Evolutionary conservation across 1,284 basidiomycete species (phyloP), one percentile per base, ranked within the genome.

Genomic region (Sporisorium graminicola): DNA sequence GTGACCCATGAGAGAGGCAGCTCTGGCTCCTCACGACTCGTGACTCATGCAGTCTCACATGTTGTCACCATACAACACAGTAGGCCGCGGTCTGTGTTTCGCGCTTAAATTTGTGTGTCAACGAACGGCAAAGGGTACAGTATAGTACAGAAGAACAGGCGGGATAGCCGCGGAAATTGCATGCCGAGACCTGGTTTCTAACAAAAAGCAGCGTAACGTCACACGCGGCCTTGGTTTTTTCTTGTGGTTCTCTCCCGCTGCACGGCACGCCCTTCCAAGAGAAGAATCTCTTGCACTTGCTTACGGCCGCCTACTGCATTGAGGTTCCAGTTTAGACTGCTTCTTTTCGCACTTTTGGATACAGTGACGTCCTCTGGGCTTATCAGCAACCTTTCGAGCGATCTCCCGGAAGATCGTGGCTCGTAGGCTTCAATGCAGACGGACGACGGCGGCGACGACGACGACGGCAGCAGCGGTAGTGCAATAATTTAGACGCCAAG

Each of bases 81-180:
- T n/a, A n/a, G n/a, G n/a, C n/a, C n/a, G n/a, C n/a, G 40, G 29
- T 10, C 29, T 31, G 5, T 10, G 10, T 43, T n/a, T 43, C 40
- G 40, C 40, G 18, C 42, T 22, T 22, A 8, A 22, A 22, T n/a
- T n/a, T n/a, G n/a, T n/a, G n/a, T n/a, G n/a, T n/a, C n/a, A n/a
- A n/a, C n/a, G n/a, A 20, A 20, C n/a, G 9, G 42, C 20, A 31
- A 31, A 31, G 29, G 29, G 10, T 10, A 31, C 29, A 22, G n/a
- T 22, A 20, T 8, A 22, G 20, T n/a, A 24, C 20, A 10, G 33
- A 3, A 12, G 9, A 35, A 46, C 44, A 24, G 44, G 44, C 43
- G n/a, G n/a, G n/a, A n/a, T 44, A 44, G 43, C 43, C 43, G 43
- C 44, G 44, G 44, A 16, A 46, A 24, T 46, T 13, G 44, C 44